phyloP scores from a whole-genome alignment of 805 yeast genomes.

The Wickerhamomyces xylosicus region DNA sequence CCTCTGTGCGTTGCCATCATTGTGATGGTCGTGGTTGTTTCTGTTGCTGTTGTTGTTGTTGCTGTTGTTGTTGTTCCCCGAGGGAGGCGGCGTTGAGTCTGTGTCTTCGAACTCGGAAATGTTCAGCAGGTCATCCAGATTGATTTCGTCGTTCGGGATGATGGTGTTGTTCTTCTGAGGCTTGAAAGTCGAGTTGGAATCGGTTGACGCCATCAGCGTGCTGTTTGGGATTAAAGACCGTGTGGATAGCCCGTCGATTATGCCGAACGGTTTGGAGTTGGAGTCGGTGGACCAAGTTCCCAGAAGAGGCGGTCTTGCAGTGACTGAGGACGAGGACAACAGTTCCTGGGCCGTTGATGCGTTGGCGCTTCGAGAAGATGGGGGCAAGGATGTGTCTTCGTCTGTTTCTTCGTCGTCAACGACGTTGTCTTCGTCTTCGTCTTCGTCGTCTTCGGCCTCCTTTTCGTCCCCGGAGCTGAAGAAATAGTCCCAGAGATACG shows the following conservation, averaged over 20 bases:
- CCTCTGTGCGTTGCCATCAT: conserved; percentile 30
- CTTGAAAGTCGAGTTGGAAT: background rate
- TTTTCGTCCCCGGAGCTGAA: conserved; percentile 34
- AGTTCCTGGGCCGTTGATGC: conserved; percentile 88
- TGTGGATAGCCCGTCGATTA: conserved; percentile 90
- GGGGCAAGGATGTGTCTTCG: conserved; percentile 79
- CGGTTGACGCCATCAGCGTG: conserved; percentile 3
- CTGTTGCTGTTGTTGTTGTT: too few species aligned
- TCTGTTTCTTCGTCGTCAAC: conserved; percentile 87
- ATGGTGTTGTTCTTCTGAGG: background rate
- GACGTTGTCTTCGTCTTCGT: conserved; percentile 7
- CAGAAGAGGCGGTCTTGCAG: conserved; percentile 81
- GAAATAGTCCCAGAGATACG: conserved; percentile 67
- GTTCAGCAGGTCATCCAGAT: conserved; percentile 75
- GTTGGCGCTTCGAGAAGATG: conserved; percentile 44
- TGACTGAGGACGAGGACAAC: conserved; percentile 75
- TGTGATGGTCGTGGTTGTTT: conserved; percentile 25
- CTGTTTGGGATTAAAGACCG: conserved; percentile 53
- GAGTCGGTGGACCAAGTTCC: conserved; percentile 86
- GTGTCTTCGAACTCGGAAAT: conserved; percentile 81
- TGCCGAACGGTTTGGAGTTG: conserved; percentile 78
- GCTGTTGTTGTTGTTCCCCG: too few species aligned
- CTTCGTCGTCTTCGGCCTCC: conserved; percentile 12
- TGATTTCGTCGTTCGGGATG: conserved; percentile 33
- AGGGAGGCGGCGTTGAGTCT: conserved; percentile 31